phyloP scores from a whole-genome alignment of 495 filamentous ascomycete genomes.

The Terfezia claveryi region DNA sequence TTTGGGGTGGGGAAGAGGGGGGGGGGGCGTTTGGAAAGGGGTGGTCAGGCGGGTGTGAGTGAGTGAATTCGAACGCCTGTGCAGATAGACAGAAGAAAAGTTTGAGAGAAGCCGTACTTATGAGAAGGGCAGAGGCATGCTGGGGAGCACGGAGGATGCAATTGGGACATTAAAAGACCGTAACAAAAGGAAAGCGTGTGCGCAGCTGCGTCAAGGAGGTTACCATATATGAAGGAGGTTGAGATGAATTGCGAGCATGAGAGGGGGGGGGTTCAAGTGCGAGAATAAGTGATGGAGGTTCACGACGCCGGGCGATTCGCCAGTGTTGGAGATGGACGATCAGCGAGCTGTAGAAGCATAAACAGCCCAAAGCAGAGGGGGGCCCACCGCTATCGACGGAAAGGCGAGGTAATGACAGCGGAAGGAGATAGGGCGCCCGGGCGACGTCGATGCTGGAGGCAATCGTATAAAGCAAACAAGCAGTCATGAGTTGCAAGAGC shows the following conservation, averaged over 20 bases:
- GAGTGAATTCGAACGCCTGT: neutral
- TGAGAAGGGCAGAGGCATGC: neutral
- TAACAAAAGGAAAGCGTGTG: neutral
- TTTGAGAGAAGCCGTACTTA: too few species aligned
- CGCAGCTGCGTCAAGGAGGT: neutral
- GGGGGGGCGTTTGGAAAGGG: too few species aligned
- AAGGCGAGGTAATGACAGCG: too few species aligned
- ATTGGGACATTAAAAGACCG: neutral
- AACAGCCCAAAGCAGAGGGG: neutral
- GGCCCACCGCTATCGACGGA: too few species aligned
- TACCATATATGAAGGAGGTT: neutral
- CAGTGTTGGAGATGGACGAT: neutral
- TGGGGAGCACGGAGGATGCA: neutral
- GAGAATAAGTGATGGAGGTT: neutral
- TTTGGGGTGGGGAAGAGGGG: too few species aligned
- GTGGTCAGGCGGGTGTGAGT: neutral
- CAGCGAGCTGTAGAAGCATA: neutral
- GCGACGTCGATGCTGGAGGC: too few species aligned
- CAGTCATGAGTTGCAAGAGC: too few species aligned
- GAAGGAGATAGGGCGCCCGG: too few species aligned
- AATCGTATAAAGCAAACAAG: too few species aligned
- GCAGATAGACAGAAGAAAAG: neutral
- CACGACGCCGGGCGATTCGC: neutral
- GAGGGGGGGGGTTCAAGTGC: neutral
- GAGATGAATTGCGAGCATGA: neutral